A percentile compares a stretch with the other conserved stretches of the same genome.
Evolutionary conservation across 257 asterid species (phyloP).

Genomic region (Ehretia macrophylla): DNA sequence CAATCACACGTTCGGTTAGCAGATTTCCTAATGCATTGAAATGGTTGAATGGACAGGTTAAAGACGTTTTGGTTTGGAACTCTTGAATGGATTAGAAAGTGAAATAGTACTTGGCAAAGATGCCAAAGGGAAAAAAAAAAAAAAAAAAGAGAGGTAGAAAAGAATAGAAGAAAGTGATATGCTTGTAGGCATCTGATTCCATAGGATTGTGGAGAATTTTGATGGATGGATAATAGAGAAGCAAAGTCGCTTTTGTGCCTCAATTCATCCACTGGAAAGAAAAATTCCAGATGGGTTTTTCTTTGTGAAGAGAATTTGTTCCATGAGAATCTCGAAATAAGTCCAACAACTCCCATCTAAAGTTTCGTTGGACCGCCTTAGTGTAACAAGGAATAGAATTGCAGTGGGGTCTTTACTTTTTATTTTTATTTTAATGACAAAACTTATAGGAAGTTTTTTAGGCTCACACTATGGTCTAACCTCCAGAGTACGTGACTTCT

Average conservation of each 20-base stretch:
- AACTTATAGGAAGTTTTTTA: no score
- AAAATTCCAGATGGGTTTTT: not conserved
- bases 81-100: not conserved
- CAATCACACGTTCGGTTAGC: no score
- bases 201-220: not conserved
- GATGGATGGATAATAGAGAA: not conserved
- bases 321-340: not conserved
- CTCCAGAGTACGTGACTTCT: no score
- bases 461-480: no score
- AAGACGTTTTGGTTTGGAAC: no score
- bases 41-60: no score
- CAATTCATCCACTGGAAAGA: not conserved
- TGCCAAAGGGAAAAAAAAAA: not conserved
- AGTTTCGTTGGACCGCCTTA: not conserved
- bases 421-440: no score
- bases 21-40: no score
- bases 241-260: slow-evolving; percentile 1
- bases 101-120: slow-evolving; percentile 8
- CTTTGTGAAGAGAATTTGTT: not conserved
- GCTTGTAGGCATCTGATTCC: slow-evolving; percentile 5
- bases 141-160: not conserved
- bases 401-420: not conserved
- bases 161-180: slow-evolving; percentile 2
- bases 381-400: not conserved
- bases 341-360: no score